Evolutionary conservation across 1,284 basidiomycete genomes (phyloP).

Genomic region (Ceratorhiza oryzae-sativae): DNA sequence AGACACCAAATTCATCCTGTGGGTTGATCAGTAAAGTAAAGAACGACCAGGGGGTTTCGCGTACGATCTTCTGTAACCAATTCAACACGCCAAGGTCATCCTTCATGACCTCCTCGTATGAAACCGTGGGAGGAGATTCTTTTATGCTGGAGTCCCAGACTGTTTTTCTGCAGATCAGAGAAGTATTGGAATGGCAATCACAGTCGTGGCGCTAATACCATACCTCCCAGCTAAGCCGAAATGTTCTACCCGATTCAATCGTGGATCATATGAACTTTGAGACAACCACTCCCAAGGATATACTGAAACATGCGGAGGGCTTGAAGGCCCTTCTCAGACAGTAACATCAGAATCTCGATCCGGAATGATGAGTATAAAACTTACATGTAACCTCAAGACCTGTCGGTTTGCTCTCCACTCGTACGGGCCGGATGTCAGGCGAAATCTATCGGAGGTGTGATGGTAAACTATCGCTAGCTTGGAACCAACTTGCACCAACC

Average conservation of each 20-base stretch:
- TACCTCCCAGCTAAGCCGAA: not conserved
- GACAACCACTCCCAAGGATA: slow-evolving; percentile 90
- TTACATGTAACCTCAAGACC: slow-evolving; percentile 75
- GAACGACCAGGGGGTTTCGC: slow-evolving; percentile 48
- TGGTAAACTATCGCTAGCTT: slow-evolving; percentile 10
- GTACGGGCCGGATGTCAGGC: slow-evolving; percentile 68
- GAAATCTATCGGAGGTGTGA: slow-evolving; percentile 65
- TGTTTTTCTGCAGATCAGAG: slow-evolving; percentile 61
- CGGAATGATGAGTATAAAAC: slow-evolving; percentile 44
- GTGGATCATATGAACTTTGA: slow-evolving; percentile 77
- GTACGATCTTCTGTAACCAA: slow-evolving; percentile 84
- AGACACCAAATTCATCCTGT: slow-evolving; percentile 88
- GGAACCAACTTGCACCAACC: slow-evolving; percentile 53
- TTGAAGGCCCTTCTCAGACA: slow-evolving; percentile 62
- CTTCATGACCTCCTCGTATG: slow-evolving; percentile 78
- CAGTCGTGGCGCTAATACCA: not conserved
- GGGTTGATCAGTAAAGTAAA: not conserved
- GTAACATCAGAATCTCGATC: not conserved
- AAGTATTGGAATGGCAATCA: not conserved
- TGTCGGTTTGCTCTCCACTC: slow-evolving; percentile 65
- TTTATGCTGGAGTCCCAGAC: slow-evolving; percentile 85
- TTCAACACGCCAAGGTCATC: slow-evolving; percentile 75
- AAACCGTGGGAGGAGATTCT: slow-evolving; percentile 76
- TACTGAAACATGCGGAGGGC: slow-evolving; percentile 70
- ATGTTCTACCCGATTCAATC: slow-evolving; percentile 44